phyloP scores from a whole-genome alignment of 2,329 filamentous ascomycete species.

The Exserohilum rostratum region DNA sequence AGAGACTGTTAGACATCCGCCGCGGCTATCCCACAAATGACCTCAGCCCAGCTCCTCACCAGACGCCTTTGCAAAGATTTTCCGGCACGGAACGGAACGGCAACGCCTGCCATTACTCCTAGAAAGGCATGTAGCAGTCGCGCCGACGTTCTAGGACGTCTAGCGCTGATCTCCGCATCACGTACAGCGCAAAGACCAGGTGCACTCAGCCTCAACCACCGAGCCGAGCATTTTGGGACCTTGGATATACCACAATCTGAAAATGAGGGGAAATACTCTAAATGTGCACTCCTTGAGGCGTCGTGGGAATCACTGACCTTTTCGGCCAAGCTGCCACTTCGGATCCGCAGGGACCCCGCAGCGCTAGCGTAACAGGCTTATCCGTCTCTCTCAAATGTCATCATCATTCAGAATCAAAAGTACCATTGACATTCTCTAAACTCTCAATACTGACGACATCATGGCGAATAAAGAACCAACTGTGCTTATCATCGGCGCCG shows the following conservation, averaged over 20 bases:
- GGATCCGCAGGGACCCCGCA: conserved; percentile 18
- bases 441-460: not conserved
- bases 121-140: not conserved
- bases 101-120: not conserved
- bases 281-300: not conserved
- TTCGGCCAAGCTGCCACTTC: conserved; percentile 9
- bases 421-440: not conserved
- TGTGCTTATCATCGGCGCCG: conserved; percentile 66
- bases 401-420: not conserved
- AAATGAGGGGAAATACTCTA: too few relatives aligned
- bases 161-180: too few relatives aligned
- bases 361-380: conserved; percentile 10
- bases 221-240: not conserved
- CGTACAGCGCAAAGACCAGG: too few relatives aligned
- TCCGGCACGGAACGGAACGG: not conserved
- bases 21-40: too few relatives aligned
- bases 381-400: conserved; percentile 6
- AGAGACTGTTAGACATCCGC: too few relatives aligned
- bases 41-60: too few relatives aligned
- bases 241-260: too few relatives aligned
- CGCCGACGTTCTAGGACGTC: too few relatives aligned
- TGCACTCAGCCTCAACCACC: too few relatives aligned
- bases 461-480: conserved; percentile 21
- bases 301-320: conserved; percentile 9
- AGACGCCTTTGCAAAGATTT: too few relatives aligned